Conservation (phyloP, 805 yeast genomes). For the Ogataea saltuana region DNA sequence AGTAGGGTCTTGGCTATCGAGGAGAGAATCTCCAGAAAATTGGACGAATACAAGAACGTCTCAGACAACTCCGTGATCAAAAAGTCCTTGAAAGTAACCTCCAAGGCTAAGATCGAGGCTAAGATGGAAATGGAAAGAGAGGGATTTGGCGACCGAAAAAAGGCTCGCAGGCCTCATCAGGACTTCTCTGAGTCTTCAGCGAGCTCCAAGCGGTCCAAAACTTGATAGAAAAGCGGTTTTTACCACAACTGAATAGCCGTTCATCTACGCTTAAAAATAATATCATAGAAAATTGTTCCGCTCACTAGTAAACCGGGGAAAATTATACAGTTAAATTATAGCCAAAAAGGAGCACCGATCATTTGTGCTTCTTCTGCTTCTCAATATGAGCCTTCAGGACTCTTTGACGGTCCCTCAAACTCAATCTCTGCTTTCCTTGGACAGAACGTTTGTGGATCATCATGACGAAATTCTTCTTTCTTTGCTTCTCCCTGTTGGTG, state of each 20-base stretch:
- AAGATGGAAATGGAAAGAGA: conserved; percentile 92
- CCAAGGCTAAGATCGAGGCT: conserved; percentile 87
- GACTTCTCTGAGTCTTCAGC: background rate
- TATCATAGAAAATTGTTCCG: background rate
- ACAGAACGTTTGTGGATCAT: conserved; percentile 94
- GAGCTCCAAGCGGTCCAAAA: conserved; percentile 5
- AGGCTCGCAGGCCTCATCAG: conserved; percentile 20
- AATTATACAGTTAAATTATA: too few species aligned
- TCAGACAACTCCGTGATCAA: conserved; percentile 78
- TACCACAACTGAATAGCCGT: background rate
- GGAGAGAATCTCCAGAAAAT: conserved; percentile 73
- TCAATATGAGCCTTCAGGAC: conserved; percentile 81
- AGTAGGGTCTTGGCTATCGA: conserved; percentile 82
- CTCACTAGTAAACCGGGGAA: conserved; percentile 1
- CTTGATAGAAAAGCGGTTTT: background rate
- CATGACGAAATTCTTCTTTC: conserved; percentile 99
- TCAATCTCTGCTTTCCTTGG: conserved; percentile 89
- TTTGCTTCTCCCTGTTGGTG: conserved; percentile 92
- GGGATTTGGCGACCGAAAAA: conserved; percentile 68
- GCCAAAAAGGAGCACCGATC: background rate
- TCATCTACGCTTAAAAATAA: conserved; percentile 52
- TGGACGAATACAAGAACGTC: conserved; percentile 71
- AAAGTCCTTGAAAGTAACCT: conserved; percentile 64
- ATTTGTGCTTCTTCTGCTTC: conserved; percentile 84
- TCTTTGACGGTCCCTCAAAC: conserved; percentile 88